Conservation (phyloP, 106 monocot species). For the Dendrobium chrysotoxum region DNA sequence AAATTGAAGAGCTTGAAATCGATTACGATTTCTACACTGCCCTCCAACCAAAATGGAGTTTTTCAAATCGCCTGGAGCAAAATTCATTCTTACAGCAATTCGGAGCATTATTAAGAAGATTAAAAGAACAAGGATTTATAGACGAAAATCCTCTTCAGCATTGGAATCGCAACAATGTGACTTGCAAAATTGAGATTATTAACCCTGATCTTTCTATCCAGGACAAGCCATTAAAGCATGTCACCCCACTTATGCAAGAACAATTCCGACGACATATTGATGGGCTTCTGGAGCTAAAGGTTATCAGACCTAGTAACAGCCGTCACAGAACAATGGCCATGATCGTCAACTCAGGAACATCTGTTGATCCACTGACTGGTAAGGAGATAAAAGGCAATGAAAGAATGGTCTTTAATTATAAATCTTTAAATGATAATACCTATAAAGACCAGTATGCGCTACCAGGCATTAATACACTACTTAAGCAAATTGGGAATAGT, state of each 20-base stretch:
- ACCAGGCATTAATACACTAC: neutral
- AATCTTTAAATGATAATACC: no score
- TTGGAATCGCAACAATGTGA: no score
- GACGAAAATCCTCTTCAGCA: neutral
- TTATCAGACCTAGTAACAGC: neutral
- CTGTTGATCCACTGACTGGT: neutral
- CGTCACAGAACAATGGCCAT: neutral
- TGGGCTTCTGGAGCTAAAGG: neutral
- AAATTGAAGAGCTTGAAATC: neutral
- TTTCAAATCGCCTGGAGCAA: neutral
- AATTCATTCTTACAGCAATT: neutral
- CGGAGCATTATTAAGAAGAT: neutral
- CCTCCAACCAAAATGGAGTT: neutral
- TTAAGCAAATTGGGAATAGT: neutral
- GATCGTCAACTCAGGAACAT: neutral
- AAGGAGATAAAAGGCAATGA: neutral
- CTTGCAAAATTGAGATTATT: no score
- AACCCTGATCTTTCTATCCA: neutral
- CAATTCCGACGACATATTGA: neutral
- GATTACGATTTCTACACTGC: neutral
- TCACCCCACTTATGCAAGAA: neutral
- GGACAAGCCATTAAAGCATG: neutral
- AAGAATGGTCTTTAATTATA: no score
- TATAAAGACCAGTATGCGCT: no score
- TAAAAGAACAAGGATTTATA: neutral